Percentiles rank a stretch among this genome's conserved stretches.
These are phyloP conservation scores for Irpex lacteus DNA, from an alignment of 1,284 basidiomycete species.

Conservation along the genomic window DNA sequence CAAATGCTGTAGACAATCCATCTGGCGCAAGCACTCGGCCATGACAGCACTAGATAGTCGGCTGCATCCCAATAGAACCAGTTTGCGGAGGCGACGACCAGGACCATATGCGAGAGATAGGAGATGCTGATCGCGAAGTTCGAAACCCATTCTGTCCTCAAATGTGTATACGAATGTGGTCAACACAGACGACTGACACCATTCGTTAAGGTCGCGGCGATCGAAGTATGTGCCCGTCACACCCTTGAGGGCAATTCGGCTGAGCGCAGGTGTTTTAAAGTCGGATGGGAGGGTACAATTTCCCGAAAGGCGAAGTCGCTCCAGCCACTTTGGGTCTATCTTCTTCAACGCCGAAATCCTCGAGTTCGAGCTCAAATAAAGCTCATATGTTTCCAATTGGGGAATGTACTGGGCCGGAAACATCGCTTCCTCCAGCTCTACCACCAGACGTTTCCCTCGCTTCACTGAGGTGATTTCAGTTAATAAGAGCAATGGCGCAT, in stretches of 20 bases:
- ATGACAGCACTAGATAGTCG: slow-evolving; percentile 32
- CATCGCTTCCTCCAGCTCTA: slow-evolving; percentile 38
- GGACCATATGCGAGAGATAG: slow-evolving; percentile 28
- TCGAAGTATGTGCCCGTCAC: slow-evolving; percentile 39
- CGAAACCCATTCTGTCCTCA: slow-evolving; percentile 34
- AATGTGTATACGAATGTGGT: slow-evolving; percentile 35
- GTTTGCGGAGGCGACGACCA: slow-evolving; percentile 28
- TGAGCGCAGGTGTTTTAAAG: slow-evolving; percentile 25
- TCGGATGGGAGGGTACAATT: slow-evolving; percentile 23
- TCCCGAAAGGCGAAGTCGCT: slow-evolving; percentile 36
- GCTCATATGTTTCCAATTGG: slow-evolving; percentile 33
- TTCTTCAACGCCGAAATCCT: slow-evolving; percentile 30
- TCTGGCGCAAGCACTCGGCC: slow-evolving; percentile 26
- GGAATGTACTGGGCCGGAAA: slow-evolving; percentile 28
- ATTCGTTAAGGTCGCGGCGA: slow-evolving; percentile 24
- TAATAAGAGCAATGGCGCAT: too few species aligned
- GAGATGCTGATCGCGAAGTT: slow-evolving; percentile 35
- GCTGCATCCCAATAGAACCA: slow-evolving; percentile 37
- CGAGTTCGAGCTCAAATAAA: slow-evolving; percentile 31
- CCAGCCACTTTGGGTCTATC: slow-evolving; percentile 24
- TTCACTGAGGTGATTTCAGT: background rate
- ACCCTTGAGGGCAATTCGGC: slow-evolving; percentile 30
- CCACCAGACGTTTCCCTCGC: slow-evolving; percentile 19
- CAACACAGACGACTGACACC: slow-evolving; percentile 28
- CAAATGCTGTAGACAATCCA: slow-evolving; percentile 35